phyloP scores from a whole-genome alignment of 495 filamentous ascomycete species.

The Aspergillus baeticus region DNA sequence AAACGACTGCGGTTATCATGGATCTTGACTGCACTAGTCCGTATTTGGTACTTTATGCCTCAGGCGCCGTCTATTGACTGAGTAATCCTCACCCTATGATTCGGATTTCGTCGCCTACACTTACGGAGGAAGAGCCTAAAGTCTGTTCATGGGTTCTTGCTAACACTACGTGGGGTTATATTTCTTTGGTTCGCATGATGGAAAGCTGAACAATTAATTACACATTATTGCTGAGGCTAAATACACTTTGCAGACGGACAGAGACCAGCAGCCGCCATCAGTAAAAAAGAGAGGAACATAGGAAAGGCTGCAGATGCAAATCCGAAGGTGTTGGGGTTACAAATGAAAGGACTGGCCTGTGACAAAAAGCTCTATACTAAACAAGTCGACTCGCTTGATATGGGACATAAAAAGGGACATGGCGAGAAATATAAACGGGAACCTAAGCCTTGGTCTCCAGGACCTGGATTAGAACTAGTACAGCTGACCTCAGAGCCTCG shows the following conservation, averaged over 20 bases:
- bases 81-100: background rate
- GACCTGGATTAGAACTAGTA: constrained; percentile 42
- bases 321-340: background rate
- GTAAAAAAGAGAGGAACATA: background rate
- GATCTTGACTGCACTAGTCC: constrained; percentile 8
- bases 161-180: too few species aligned
- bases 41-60: constrained; percentile 8
- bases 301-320: background rate
- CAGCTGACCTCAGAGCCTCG: constrained; percentile 38
- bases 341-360: background rate
- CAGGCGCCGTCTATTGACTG: background rate
- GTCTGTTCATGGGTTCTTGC: too few species aligned
- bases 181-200: background rate
- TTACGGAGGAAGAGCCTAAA: too few species aligned
- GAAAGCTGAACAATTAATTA: constrained; percentile 9
- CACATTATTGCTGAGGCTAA: constrained; percentile 15
- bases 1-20: constrained; percentile 18
- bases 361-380: background rate
- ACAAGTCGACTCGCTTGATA: background rate
- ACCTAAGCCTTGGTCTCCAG: constrained; percentile 35
- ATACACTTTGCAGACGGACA: background rate
- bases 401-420: background rate
- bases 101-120: background rate
- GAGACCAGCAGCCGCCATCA: constrained; percentile 2
- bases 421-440: constrained; percentile 11